A percentile compares a stretch with the other conserved stretches of the same genome.
Conservation (phyloP, 768 basidiomycete genomes). For the Podaxis pistillaris region DNA sequence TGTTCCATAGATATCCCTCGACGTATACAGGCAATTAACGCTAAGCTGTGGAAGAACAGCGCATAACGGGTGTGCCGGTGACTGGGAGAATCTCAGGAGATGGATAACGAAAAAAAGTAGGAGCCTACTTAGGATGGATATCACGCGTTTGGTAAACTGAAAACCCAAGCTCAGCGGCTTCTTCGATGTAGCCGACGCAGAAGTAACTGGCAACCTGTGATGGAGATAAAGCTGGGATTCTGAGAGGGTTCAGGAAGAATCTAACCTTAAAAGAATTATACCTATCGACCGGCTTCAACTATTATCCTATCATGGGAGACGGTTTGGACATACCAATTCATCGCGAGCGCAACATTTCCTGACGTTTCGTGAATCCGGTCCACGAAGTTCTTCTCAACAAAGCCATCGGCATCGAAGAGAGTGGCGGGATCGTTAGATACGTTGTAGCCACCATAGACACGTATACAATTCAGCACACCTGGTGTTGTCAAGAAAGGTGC, state of each 20-base stretch:
- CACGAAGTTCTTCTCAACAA: constrained; percentile 55
- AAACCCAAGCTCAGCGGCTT: constrained; percentile 65
- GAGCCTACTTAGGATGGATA: constrained; percentile 61
- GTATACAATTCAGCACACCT: constrained; percentile 63
- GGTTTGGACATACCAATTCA: constrained; percentile 51
- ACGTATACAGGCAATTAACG: constrained; percentile 60
- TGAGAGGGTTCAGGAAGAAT: neutral
- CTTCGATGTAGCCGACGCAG: constrained; percentile 55
- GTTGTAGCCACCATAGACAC: constrained; percentile 64
- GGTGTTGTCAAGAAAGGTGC: neutral
- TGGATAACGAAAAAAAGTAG: neutral
- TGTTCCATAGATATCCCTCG: constrained; percentile 34
- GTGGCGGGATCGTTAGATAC: constrained; percentile 44
- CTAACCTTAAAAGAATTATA: constrained; percentile 65
- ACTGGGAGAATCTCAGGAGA: constrained; percentile 29
- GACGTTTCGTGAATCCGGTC: constrained; percentile 40
- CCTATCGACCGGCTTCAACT: constrained; percentile 30
- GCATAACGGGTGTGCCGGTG: constrained; percentile 69
- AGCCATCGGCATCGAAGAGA: constrained; percentile 59
- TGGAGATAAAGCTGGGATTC: neutral
- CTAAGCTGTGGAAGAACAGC: constrained; percentile 69
- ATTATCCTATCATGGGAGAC: neutral
- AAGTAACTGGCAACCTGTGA: constrained; percentile 60
- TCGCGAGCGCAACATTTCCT: constrained; percentile 48
- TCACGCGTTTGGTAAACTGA: constrained; percentile 55